Conservation (phyloP, 345 rosid species). For the Populus tremula region DNA sequence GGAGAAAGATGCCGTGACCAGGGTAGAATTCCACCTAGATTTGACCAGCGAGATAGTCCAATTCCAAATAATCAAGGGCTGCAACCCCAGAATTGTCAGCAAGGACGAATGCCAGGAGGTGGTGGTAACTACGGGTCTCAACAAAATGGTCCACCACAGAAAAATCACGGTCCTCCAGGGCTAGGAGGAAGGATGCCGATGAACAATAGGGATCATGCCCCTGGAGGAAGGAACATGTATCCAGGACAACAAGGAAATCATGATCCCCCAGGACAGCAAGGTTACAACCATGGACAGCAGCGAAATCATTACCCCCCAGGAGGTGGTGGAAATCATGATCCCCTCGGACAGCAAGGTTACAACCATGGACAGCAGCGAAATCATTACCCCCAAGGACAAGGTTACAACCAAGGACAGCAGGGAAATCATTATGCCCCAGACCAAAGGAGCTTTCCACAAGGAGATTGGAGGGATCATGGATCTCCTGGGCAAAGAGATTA, state of each 20-base stretch:
- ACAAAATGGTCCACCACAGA: slow-evolving; percentile 42
- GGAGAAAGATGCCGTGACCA: slow-evolving; percentile 45
- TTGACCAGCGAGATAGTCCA: slow-evolving; percentile 26
- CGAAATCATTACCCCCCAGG: slow-evolving; percentile 47
- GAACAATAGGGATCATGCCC: slow-evolving; percentile 39
- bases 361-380: slow-evolving; percentile 28
- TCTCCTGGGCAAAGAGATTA: slow-evolving; percentile 23
- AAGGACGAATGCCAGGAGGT: slow-evolving; percentile 48
- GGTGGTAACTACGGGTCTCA: slow-evolving; percentile 44
- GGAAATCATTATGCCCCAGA: slow-evolving; percentile 36
- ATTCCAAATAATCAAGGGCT: neutral
- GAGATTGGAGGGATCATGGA: slow-evolving; percentile 23
- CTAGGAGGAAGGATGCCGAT: slow-evolving; percentile 39
- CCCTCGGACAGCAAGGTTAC: slow-evolving; percentile 35
- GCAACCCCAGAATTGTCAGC: slow-evolving; percentile 26
- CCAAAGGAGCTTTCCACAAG: slow-evolving; percentile 40
- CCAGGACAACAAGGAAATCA: slow-evolving; percentile 43
- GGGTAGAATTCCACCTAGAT: slow-evolving; percentile 28
- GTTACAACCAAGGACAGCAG: slow-evolving; percentile 22
- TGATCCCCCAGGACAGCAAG: slow-evolving; percentile 37
- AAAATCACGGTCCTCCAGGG: slow-evolving; percentile 26
- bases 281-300: slow-evolving; percentile 22
- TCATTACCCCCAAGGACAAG: slow-evolving; percentile 48
- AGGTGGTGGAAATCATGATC: slow-evolving; percentile 25
- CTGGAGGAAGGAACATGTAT: slow-evolving; percentile 25